Evolutionary conservation across 805 yeast genomes (phyloP), one percentile per base, ranked within the genome.

Genomic region (Yamadazyma phyllophila): DNA sequence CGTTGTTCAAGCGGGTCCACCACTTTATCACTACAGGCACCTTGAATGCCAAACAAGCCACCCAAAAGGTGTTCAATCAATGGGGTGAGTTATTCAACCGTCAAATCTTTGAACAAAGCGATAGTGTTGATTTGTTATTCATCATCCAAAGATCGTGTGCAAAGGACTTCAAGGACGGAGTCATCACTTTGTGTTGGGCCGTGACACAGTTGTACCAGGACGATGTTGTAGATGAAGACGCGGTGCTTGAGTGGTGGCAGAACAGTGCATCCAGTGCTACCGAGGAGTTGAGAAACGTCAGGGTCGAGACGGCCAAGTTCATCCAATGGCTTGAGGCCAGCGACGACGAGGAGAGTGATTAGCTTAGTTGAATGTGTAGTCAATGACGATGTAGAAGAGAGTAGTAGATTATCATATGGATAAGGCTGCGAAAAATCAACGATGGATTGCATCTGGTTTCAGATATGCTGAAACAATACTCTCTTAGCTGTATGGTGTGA

Each of bases 321-420:
- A 76, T 92, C 15, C 87, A 83, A 14, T 91, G 97, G 97, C 75
- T 92, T 48, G 77, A 78, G 56, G 87, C 82, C 39, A 97, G 97
- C 1, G 85, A 80, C 50, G 85, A 80, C 50, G 89, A 82, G 55
- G 63, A 62, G 39, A 61, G 61, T 32, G 68, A 64, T 9, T 53
- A 45, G 26, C 5, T 24, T 17, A 12, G 13, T 11, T 17, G 27
- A 20, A 7, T 29, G 6, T 20, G 24, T 20, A 20, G 24, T 20
- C 24, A 20, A 20, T 20, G 24, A 20, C 6, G 24, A 20, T 20
- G 24, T 20, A 20, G 24, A 20, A 20, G 24, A 20, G 24, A 20
- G 3, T 6, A 20, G 24, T 20, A 20, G 24, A 20, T 3, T 3
- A 20, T 20, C 24, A 20, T 20, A 4, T 6, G 24, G 24, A 20